Percentiles rank a stretch among this genome's conserved stretches.
Evolutionary conservation across 306 rosid genomes (phyloP).

Genomic region (Vachellia collinsii): DNA sequence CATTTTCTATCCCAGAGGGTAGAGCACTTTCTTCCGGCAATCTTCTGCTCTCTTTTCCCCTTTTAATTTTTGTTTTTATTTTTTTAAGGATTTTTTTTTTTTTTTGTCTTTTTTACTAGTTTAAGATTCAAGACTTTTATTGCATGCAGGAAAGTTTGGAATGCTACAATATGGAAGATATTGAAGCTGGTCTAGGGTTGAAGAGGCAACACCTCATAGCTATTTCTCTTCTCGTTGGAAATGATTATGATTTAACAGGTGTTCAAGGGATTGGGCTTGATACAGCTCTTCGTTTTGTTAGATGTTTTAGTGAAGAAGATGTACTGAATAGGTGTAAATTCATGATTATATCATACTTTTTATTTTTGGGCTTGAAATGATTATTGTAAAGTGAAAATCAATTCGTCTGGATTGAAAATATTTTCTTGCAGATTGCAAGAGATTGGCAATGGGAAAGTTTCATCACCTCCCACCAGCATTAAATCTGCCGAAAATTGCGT

Average conservation of each 20-base stretch:
- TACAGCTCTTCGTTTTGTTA: slow-evolving; percentile 76
- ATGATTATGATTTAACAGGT: slow-evolving; percentile 80
- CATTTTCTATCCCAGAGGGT: background rate
- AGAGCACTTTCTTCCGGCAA: background rate
- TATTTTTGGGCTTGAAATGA: slow-evolving; percentile 1
- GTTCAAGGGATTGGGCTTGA: slow-evolving; percentile 88
- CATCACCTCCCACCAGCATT: slow-evolving; percentile 42
- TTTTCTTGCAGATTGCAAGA: slow-evolving; percentile 65
- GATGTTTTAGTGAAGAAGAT: slow-evolving; percentile 71
- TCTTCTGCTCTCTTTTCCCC: background rate
- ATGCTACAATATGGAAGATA: slow-evolving; percentile 84
- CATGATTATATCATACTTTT: slow-evolving; percentile 12
- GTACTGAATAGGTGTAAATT: slow-evolving; percentile 65
- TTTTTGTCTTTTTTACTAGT: slow-evolving; percentile 22
- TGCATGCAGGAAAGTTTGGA: slow-evolving; percentile 86
- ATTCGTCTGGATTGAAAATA: slow-evolving; percentile 18
- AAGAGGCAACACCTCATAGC: slow-evolving; percentile 88
- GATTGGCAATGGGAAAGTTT: slow-evolving; percentile 63
- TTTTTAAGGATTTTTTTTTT: slow-evolving; percentile 15
- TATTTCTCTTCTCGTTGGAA: slow-evolving; percentile 85
- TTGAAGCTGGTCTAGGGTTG: slow-evolving; percentile 87
- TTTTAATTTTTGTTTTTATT: background rate
- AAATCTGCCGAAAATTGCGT: slow-evolving; percentile 42
- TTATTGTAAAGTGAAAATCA: slow-evolving; percentile 16
- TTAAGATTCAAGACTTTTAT: slow-evolving; percentile 41